Conservation (phyloP, 2,329 filamentous ascomycete species). For the Pseudocercospora fijiensis region DNA sequence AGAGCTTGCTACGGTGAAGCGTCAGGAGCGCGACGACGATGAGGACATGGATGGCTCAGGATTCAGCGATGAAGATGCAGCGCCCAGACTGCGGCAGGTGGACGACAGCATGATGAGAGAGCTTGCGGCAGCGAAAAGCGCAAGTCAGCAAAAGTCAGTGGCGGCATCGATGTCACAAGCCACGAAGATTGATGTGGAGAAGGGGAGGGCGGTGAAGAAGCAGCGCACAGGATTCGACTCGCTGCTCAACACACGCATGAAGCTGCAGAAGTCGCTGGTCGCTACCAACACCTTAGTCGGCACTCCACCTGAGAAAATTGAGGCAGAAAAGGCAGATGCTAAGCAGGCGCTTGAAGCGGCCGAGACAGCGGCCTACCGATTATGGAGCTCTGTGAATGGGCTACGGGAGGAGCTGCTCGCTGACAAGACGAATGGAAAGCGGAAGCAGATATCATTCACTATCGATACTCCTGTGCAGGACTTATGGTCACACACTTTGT, state of each 20-base stretch:
- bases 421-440: constrained; percentile 58
- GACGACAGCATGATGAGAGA: constrained; percentile 62
- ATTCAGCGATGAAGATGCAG: neutral
- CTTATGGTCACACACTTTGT: constrained; percentile 71
- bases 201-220: constrained; percentile 80
- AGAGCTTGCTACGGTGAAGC: neutral
- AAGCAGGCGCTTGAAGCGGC: constrained; percentile 65
- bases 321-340: constrained; percentile 42
- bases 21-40: constrained; percentile 39
- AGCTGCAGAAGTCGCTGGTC: constrained; percentile 85
- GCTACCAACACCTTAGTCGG: constrained; percentile 70
- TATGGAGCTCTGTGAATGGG: constrained; percentile 77
- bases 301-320: constrained; percentile 36
- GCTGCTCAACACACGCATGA: constrained; percentile 84
- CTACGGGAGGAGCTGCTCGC: constrained; percentile 63
- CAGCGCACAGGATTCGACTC: constrained; percentile 86
- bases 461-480: constrained; percentile 59
- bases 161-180: constrained; percentile 64
- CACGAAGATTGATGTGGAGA: constrained; percentile 73
- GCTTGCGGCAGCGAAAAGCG: constrained; percentile 53
- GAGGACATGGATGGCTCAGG: constrained; percentile 31
- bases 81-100: constrained; percentile 15
- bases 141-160: constrained; percentile 61
- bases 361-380: constrained; percentile 77
- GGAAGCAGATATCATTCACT: constrained; percentile 53